Base-by-base conservation (phyloP, 768 basidiomycete species). In the Calocybe gangraenosa region DNA sequence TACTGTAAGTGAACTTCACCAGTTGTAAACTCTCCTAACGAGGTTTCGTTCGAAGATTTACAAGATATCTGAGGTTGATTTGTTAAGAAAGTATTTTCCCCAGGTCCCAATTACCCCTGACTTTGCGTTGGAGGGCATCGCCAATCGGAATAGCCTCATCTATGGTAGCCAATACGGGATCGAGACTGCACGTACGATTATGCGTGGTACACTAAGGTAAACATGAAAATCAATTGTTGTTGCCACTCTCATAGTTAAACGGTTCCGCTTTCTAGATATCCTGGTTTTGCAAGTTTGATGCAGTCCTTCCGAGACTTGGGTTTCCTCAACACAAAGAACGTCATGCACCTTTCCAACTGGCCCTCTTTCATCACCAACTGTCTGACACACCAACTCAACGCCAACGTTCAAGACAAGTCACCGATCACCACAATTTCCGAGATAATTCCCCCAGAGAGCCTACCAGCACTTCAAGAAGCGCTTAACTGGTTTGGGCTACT, bases 201-300 rank as follows among this genome's bases (percentile, higher is more conserved):
- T 96, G 55, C 75, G 94, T 25, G 94, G 94, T 3, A 96, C 94
- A 0, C 62, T 96, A 36, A 77, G 93, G 83, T 85, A 49, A 39
- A 67, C 30, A 4, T 33, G 9, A 15, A 3, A 15, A 35, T 30
- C 40, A 2, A 7, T 14, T 25, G 15, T 37, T 31, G 22, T 5
- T 11, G n/a, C n/a, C n/a, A n/a, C n/a, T 37, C 28, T 35, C 14
- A 17, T 9, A 17, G 23, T 6, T 28, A 18, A 17, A 23, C 21
- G 33, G 5, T 8, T 32, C 18, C 13, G 20, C 37, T 20, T 25
- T 3, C 17, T 47, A 90, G 91, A 59, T 94, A 96, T 61, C 84
- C 87, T 2, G 92, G 92, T 0, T 96, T 92, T 58, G 71, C 84
- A 1, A 64, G 69, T 2, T 63, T 92, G 15, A 81, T 96, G 75